A percentile compares a stretch with the other conserved stretches of the same genome.
phyloP scores from a whole-genome alignment of 139 green algal species.

The Chlamydomonas eustigma region DNA sequence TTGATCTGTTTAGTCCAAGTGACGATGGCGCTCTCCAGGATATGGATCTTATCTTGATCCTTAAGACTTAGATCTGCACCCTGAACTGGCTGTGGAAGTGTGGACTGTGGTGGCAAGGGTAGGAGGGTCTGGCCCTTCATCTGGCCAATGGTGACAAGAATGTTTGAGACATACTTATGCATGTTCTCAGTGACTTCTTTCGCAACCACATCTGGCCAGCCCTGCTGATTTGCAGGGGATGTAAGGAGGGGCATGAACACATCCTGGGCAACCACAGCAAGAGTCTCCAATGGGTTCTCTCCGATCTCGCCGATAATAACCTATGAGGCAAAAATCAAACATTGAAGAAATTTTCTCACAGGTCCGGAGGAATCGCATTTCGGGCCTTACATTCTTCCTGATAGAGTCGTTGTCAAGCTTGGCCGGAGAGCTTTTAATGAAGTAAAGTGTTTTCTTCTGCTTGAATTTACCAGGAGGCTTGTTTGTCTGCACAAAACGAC shows the following conservation, averaged over 20 bases:
- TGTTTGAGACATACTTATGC: constrained; percentile 21
- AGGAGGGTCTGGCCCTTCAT: constrained; percentile 85
- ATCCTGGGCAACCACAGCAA: constrained; percentile 65
- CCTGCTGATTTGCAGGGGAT: constrained; percentile 68
- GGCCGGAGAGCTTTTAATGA: constrained; percentile 61
- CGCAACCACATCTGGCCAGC: constrained; percentile 79
- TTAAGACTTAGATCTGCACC: constrained; percentile 35
- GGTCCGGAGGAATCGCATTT: too few species aligned
- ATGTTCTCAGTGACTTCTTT: constrained; percentile 82
- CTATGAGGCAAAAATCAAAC: too few species aligned
- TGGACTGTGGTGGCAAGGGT: constrained; percentile 62
- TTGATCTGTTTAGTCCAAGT: constrained; percentile 92
- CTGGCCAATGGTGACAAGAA: constrained; percentile 74
- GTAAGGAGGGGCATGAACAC: constrained; percentile 85
- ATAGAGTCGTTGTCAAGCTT: constrained; percentile 68
- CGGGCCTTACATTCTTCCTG: constrained; percentile 37
- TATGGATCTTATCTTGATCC: constrained; percentile 82
- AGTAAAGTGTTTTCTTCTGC: constrained; percentile 75
- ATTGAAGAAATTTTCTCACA: too few species aligned
- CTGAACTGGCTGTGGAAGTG: constrained; percentile 21
- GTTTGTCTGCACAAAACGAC: constrained; percentile 48
- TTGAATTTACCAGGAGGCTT: constrained; percentile 70
- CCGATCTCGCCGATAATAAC: constrained; percentile 71
- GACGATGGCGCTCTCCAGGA: constrained; percentile 77
- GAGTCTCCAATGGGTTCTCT: constrained; percentile 71